phyloP scores from a whole-genome alignment of 306 rosid species.

The Prunus davidiana region DNA sequence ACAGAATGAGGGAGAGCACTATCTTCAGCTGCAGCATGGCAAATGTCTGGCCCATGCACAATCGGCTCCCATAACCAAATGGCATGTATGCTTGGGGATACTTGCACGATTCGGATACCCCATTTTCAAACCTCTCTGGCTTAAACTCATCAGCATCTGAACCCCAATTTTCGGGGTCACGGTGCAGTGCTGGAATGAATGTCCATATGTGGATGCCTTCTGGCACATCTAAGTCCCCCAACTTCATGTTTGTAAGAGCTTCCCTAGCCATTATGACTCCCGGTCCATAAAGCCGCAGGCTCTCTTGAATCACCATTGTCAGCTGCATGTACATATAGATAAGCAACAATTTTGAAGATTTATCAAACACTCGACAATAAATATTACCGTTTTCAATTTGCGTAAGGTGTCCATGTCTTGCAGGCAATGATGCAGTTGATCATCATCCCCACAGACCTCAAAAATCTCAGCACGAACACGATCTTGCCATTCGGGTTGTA shows the following conservation, averaged over 20 bases:
- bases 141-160: slow-evolving; percentile 9
- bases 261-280: slow-evolving; percentile 3
- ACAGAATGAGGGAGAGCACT: slow-evolving; percentile 1
- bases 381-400: slow-evolving; percentile 10
- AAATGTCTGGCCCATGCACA: slow-evolving; percentile 15
- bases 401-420: slow-evolving; percentile 5
- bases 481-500: slow-evolving; percentile 22
- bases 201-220: slow-evolving; percentile 12
- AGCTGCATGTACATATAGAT: not conserved
- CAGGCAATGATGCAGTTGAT: slow-evolving; percentile 11
- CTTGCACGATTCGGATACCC: slow-evolving; percentile 1
- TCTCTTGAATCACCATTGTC: slow-evolving; percentile 16
- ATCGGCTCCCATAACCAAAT: slow-evolving; percentile 11
- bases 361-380: not conserved
- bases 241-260: slow-evolving; percentile 6
- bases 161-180: slow-evolving; percentile 16
- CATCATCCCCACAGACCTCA: slow-evolving; percentile 10
- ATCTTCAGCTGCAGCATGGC: slow-evolving; percentile 11
- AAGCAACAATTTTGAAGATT: not conserved
- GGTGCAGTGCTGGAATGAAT: not conserved
- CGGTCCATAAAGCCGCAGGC: slow-evolving; percentile 16
- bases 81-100: slow-evolving; percentile 17
- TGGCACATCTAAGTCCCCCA: slow-evolving; percentile 7
- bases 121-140: slow-evolving; percentile 21
- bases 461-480: slow-evolving; percentile 10